A percentile compares a stretch with the other conserved stretches of the same genome.
These are phyloP conservation scores for Trypanosoma theileri DNA, from an alignment of 208 protist genomes.

Conservation along the genomic window DNA sequence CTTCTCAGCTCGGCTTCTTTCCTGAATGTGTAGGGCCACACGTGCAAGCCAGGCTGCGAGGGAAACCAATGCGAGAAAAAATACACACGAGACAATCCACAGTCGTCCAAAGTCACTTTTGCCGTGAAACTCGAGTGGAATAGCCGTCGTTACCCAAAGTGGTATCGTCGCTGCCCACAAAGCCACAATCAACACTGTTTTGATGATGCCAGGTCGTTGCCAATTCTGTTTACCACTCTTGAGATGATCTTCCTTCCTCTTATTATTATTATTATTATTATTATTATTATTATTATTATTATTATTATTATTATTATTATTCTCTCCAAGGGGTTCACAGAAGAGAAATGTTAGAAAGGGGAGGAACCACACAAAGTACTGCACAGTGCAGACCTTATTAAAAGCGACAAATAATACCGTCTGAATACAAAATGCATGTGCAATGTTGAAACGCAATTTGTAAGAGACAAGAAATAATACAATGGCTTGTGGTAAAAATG, in stretches of 20 bases:
- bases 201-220: conserved; percentile 15
- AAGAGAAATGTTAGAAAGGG: conserved; percentile 81
- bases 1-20: background rate
- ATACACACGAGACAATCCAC: conserved; percentile 80
- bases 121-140: conserved; percentile 85
- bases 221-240: no score
- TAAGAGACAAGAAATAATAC: conserved; percentile 70
- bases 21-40: conserved; percentile 42
- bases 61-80: conserved; percentile 79
- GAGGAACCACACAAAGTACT: conserved; percentile 96
- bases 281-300: background rate
- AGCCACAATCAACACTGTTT: conserved; percentile 30
- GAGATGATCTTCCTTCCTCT: no score
- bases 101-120: conserved; percentile 75
- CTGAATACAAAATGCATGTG: conserved; percentile 77
- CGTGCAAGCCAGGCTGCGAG: conserved; percentile 70
- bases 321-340: conserved; percentile 33
- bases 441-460: conserved; percentile 70
- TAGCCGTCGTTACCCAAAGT: conserved; percentile 77
- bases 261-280: background rate
- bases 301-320: background rate
- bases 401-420: conserved; percentile 93
- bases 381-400: conserved; percentile 95
- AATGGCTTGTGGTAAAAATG: conserved; percentile 85
- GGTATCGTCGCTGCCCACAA: conserved; percentile 71